phyloP scores from a whole-genome alignment of 2,329 filamentous ascomycete genomes.

The Stagonosporopsis tanaceti region DNA sequence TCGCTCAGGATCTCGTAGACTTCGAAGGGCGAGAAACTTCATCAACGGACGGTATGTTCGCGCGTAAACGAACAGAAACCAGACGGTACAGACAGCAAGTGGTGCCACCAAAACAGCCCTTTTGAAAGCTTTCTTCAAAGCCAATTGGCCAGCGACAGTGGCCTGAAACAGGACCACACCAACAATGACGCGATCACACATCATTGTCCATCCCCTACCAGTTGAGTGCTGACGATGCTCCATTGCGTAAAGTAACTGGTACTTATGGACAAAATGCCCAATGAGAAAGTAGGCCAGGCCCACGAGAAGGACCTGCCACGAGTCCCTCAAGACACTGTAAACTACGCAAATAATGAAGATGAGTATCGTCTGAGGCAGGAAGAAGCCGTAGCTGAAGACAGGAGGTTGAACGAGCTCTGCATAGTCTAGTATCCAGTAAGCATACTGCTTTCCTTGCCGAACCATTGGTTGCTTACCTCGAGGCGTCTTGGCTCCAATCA shows the following conservation, averaged over 20 bases:
- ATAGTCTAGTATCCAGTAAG: slow-evolving; percentile 65
- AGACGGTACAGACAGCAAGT: slow-evolving; percentile 79
- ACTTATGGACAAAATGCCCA: slow-evolving; percentile 92
- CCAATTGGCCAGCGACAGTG: slow-evolving; percentile 87
- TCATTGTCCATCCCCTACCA: slow-evolving; percentile 94
- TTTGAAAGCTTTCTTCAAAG: slow-evolving; percentile 75
- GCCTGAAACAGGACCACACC: slow-evolving; percentile 89
- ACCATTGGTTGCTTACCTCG: slow-evolving; percentile 56
- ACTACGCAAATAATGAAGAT: slow-evolving; percentile 96
- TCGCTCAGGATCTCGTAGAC: slow-evolving; percentile 72
- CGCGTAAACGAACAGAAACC: slow-evolving; percentile 86
- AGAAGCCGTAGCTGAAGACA: slow-evolving; percentile 94
- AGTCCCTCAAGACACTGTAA: slow-evolving; percentile 84
- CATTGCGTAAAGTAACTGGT: slow-evolving; percentile 98
- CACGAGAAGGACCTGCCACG: slow-evolving; percentile 81
- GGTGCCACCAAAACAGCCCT: slow-evolving; percentile 78
- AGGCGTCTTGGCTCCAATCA: slow-evolving; percentile 83
- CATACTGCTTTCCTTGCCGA: not conserved
- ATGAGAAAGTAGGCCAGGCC: slow-evolving; percentile 84
- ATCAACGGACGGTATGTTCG: slow-evolving; percentile 87
- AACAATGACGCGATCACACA: slow-evolving; percentile 88
- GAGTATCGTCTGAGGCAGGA: slow-evolving; percentile 88
- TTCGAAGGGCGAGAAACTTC: slow-evolving; percentile 88
- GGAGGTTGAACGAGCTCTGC: slow-evolving; percentile 83
- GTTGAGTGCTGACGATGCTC: slow-evolving; percentile 95